These are phyloP conservation scores for Neoboletus brunneissimus DNA, from an alignment of 768 basidiomycete genomes.

Conservation along the genomic window DNA sequence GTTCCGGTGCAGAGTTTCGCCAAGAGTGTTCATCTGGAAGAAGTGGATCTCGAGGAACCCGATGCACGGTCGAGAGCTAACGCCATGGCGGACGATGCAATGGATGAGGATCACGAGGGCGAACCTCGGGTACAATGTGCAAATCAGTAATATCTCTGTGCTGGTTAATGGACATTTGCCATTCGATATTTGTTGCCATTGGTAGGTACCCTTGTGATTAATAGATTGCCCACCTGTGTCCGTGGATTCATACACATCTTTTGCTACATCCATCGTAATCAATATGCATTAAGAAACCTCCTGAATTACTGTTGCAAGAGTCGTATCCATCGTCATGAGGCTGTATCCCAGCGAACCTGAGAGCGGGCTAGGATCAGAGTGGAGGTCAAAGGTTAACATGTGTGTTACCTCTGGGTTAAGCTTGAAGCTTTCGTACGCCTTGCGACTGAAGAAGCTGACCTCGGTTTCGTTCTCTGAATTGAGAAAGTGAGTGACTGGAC, in stretches of 20 bases:
- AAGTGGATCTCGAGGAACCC: conserved; percentile 78
- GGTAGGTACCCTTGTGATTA: conserved; percentile 21
- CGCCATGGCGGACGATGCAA: conserved; percentile 65
- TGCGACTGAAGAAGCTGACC: conserved; percentile 83
- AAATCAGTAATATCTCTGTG: conserved; percentile 57
- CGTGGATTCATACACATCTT: conserved; percentile 30
- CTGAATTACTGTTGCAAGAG: background rate
- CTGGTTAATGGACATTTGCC: conserved; percentile 14
- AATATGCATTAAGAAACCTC: conserved; percentile 21
- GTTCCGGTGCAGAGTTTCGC: conserved; percentile 60
- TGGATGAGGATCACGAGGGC: conserved; percentile 90
- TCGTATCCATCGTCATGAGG: conserved; percentile 5
- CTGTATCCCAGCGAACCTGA: conserved; percentile 31
- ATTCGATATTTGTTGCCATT: conserved; percentile 18
- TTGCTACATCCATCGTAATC: conserved; percentile 32
- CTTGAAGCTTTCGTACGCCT: conserved; percentile 79
- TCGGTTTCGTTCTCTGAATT: conserved; percentile 90
- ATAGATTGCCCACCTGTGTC: conserved; percentile 15
- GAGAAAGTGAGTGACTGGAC: background rate
- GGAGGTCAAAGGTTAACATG: background rate
- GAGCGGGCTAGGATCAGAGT: background rate
- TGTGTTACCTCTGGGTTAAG: conserved; percentile 69
- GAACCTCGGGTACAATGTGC: conserved; percentile 96
- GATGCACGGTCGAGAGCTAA: conserved; percentile 53
- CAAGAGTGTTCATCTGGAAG: conserved; percentile 73